Evolutionary conservation across 176 grass and related monocot genomes (phyloP).

Genomic region (Oryza meyeriana): DNA sequence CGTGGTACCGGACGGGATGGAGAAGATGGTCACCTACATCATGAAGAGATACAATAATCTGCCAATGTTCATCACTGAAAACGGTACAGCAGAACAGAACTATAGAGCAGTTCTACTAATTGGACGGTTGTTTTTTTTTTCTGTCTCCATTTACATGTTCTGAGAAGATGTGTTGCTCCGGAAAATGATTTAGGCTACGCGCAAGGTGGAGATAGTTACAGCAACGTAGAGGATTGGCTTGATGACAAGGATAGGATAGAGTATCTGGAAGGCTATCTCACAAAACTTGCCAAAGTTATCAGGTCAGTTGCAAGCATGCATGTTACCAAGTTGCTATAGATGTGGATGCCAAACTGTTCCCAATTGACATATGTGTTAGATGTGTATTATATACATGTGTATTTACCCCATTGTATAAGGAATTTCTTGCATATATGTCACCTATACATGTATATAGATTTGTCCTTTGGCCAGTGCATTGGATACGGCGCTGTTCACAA

Average conservation of each 20-base stretch:
- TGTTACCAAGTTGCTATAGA: background rate
- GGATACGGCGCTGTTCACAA: no score
- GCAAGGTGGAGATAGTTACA: conserved; percentile 32
- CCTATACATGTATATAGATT: no score
- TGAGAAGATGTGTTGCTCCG: background rate
- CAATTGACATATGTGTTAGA: background rate
- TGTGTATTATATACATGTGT: no score
- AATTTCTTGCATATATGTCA: no score
- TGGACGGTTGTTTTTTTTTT: background rate
- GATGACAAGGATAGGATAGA: conserved; percentile 45
- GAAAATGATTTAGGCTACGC: conserved; percentile 40
- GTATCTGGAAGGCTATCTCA: conserved; percentile 53
- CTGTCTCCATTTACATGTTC: background rate
- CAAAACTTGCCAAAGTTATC: conserved; percentile 46
- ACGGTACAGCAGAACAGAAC: conserved; percentile 27
- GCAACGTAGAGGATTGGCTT: conserved; percentile 38
- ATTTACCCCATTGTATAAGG: no score
- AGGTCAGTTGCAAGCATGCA: conserved; percentile 29
- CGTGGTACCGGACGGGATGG: conserved; percentile 56
- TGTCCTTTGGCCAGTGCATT: no score
- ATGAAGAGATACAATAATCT: conserved; percentile 72
- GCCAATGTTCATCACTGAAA: conserved; percentile 76
- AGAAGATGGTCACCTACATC: conserved; percentile 57
- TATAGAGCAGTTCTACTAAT: background rate
- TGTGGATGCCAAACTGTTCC: background rate